Base-by-base conservation (phyloP, 148 eudicot species). In the Bassia scoparia region DNA sequence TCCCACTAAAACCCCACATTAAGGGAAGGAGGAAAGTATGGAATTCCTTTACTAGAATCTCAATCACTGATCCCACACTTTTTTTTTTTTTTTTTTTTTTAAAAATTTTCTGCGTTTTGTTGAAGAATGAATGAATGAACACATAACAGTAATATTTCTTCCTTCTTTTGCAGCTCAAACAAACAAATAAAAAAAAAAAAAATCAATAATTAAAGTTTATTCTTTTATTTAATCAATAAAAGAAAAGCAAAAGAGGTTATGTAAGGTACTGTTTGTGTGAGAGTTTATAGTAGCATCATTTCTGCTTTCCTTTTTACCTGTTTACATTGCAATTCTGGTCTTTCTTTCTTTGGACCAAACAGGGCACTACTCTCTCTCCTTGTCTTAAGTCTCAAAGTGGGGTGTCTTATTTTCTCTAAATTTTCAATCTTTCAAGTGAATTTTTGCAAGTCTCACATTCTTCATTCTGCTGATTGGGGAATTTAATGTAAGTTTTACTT, bases 401-500 rank as follows among this genome's bases (percentile, higher is more conserved):
- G 35, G 60, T 61, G 44, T 61, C 50, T 68, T 1, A 5, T 18
- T 64, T 58, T 52, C 64, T 67, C 73, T 67, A 6, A 43, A 74
- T 54, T 73, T 38, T 26, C 44, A 59, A 50, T 16, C 9, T 14
- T 29, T 38, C 68, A 63, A 34, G 20, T 55, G 35, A 26, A 69
- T 52, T 71, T 41, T 38, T 46, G 20, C 43, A 71, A 71, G 66
- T 74, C 77, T 41, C 71, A 63, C 64, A 35, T 71, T 53, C 56
- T 9, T 30, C 27, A 56, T 62, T 44, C 21, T 37, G 16, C 69
- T 59, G 50, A 67, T 73, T 78, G 64, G 54, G 63, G 34, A 5
- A 61, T 74, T 53, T 34, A 9, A 63, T 69, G 81, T 79, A 79
- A 62, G 81, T 67, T 77, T 70, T 69, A 63, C 62, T 74, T 34